Percentiles rank a stretch among this genome's conserved stretches.
Conservation (phyloP, 2,329 filamentous ascomycete genomes). For the Alternaria arborescens region DNA sequence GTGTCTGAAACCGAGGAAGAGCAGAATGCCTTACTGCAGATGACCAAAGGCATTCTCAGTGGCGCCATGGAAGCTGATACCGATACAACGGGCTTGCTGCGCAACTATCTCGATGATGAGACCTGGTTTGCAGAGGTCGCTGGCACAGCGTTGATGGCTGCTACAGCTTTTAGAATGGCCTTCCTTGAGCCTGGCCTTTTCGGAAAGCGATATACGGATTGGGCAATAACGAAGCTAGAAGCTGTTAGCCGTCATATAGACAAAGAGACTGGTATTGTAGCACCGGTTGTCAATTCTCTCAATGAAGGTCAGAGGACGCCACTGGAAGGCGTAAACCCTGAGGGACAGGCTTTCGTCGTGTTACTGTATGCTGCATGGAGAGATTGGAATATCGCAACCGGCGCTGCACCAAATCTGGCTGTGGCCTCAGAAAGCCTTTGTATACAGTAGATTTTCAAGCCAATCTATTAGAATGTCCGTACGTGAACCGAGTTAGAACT, state of each 20-base stretch:
- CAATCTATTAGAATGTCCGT: background rate
- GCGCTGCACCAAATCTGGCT: background rate
- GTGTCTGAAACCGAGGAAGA: constrained; percentile 19
- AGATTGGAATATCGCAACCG: constrained; percentile 41
- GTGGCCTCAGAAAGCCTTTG: background rate
- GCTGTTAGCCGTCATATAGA: constrained; percentile 50
- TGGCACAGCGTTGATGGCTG: constrained; percentile 58
- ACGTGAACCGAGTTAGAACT: background rate
- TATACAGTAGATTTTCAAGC: background rate
- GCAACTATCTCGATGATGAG: constrained; percentile 58
- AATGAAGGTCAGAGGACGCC: constrained; percentile 45
- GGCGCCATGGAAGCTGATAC: constrained; percentile 46
- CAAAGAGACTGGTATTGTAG: constrained; percentile 47
- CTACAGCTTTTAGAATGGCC: constrained; percentile 58
- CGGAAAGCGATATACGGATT: constrained; percentile 47
- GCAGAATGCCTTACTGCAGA: constrained; percentile 38
- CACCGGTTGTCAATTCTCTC: constrained; percentile 56
- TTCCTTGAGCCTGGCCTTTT: constrained; percentile 52
- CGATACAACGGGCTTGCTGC: constrained; percentile 52
- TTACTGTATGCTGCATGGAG: constrained; percentile 55
- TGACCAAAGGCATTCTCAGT: constrained; percentile 51
- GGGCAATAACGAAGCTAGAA: constrained; percentile 55
- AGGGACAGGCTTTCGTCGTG: constrained; percentile 57
- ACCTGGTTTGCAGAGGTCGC: constrained; percentile 59
- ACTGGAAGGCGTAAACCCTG: constrained; percentile 46